These are phyloP conservation scores for Ophiostoma perfectum DNA, from an alignment of 2,329 filamentous ascomycete genomes.

Conservation along the genomic window DNA sequence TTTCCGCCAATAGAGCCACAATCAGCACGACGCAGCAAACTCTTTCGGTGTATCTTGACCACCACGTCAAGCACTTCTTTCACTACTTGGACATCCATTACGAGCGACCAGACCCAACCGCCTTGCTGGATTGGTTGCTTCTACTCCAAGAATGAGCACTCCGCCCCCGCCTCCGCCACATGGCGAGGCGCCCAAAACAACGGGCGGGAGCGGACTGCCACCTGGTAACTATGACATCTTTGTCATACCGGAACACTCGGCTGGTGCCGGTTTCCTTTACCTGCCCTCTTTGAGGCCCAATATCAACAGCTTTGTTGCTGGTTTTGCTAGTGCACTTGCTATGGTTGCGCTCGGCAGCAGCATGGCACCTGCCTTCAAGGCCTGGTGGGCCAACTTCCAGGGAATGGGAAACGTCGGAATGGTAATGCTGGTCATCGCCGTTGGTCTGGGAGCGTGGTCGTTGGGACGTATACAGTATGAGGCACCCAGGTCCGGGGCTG, in stretches of 20 bases:
- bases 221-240: conserved; percentile 96
- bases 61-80: conserved; percentile 19
- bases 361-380: conserved; percentile 65
- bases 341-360: conserved; percentile 67
- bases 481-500: conserved; percentile 26
- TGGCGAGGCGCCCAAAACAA: conserved; percentile 67
- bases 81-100: background rate
- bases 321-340: conserved; percentile 70
- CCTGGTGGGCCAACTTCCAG: conserved; percentile 67
- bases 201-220: conserved; percentile 55
- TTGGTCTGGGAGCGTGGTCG: conserved; percentile 75
- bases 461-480: conserved; percentile 60
- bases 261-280: conserved; percentile 86
- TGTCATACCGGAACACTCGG: conserved; percentile 86
- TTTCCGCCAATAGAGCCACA: background rate
- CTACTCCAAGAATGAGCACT: conserved; percentile 41
- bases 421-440: conserved; percentile 62
- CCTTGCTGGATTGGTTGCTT: conserved; percentile 25
- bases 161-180: conserved; percentile 84
- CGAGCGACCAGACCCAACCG: background rate
- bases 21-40: background rate
- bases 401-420: conserved; percentile 69
- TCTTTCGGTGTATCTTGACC: conserved; percentile 13
- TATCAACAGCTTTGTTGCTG: conserved; percentile 84
- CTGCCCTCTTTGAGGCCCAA: conserved; percentile 84